A percentile compares a stretch with the other conserved stretches of the same genome.
Evolutionary conservation across 352 stramenopile genomes (phyloP).

Genomic region (Thraustochytrium sp.): DNA sequence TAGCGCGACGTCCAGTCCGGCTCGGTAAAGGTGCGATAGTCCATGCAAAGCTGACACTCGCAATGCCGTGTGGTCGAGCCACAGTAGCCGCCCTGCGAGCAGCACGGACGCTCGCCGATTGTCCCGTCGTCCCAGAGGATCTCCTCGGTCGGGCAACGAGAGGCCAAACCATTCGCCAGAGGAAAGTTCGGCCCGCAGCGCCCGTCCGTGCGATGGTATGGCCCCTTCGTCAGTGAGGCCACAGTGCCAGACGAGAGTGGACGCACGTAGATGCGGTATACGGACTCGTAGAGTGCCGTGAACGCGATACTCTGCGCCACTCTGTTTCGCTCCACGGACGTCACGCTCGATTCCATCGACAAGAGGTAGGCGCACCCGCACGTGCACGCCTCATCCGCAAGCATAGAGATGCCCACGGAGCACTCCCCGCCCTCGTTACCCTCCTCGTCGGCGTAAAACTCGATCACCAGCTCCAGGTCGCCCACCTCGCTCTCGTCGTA

Average conservation of each 20-base stretch:
- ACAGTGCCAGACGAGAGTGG: background rate
- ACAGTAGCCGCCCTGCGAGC: slow-evolving; percentile 41
- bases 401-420: background rate
- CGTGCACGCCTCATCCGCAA: background rate
- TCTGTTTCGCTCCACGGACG: background rate
- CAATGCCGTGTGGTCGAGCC: background rate
- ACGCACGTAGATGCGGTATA: slow-evolving; percentile 33
- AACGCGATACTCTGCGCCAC: background rate
- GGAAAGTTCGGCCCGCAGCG: slow-evolving; percentile 30
- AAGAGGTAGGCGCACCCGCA: background rate
- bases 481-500: slow-evolving; percentile 8
- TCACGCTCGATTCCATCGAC: background rate
- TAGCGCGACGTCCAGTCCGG: background rate
- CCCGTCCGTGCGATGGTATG: slow-evolving; percentile 20
- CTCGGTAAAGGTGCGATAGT: slow-evolving; percentile 3
- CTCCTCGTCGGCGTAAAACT: background rate
- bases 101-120: slow-evolving; percentile 22
- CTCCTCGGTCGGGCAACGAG: slow-evolving; percentile 35
- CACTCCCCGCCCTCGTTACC: background rate
- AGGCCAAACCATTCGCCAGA: background rate
- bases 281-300: slow-evolving; percentile 13
- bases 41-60: slow-evolving; percentile 38
- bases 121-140: slow-evolving; percentile 46
- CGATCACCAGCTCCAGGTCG: slow-evolving; percentile 24
- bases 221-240: background rate